A percentile compares a stretch with the other conserved stretches of the same genome.
phyloP scores from a whole-genome alignment of 2,329 filamentous ascomycete species.

The Pseudocercospora crystallina region DNA sequence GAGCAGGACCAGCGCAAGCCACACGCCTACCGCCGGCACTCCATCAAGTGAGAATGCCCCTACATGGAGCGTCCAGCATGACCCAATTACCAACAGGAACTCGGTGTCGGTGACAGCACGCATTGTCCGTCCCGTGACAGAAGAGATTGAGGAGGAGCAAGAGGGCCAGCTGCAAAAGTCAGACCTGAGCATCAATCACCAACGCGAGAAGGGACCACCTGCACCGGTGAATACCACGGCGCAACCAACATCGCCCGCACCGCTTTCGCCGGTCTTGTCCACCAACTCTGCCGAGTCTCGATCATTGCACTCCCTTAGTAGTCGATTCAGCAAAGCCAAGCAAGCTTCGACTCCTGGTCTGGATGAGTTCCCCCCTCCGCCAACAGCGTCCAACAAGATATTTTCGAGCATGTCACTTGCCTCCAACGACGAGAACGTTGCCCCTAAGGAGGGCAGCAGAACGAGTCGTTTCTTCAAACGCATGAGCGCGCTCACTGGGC shows the following conservation, averaged over 20 bases:
- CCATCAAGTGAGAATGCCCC: slow-evolving; percentile 31
- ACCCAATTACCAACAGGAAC: slow-evolving; percentile 54
- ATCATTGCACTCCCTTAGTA: slow-evolving; percentile 20
- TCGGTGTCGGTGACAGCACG: slow-evolving; percentile 86
- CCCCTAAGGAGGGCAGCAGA: slow-evolving; percentile 44
- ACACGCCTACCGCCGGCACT: slow-evolving; percentile 10
- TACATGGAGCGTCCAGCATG: slow-evolving; percentile 43
- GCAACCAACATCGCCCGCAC: slow-evolving; percentile 11
- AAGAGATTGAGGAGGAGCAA: slow-evolving; percentile 33
- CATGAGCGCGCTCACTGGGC: slow-evolving; percentile 48
- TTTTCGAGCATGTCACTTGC: slow-evolving; percentile 24
- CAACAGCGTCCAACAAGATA: slow-evolving; percentile 22
- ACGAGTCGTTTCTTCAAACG: slow-evolving; percentile 65
- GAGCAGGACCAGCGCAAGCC: slow-evolving; percentile 21
- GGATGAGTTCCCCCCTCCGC: slow-evolving; percentile 22
- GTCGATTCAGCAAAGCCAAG: slow-evolving; percentile 15
- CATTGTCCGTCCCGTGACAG: slow-evolving; percentile 64
- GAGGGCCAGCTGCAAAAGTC: slow-evolving; percentile 51
- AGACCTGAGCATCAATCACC: slow-evolving; percentile 64
- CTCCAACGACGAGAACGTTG: slow-evolving; percentile 49
- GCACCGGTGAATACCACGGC: slow-evolving; percentile 1
- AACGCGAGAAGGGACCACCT: slow-evolving; percentile 12
- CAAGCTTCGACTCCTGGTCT: slow-evolving; percentile 11
- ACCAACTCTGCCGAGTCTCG: slow-evolving; percentile 22
- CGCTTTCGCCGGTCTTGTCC: slow-evolving; percentile 19